phyloP scores from a whole-genome alignment of 2,329 filamentous ascomycete species.

The Arthrobotrys conoides region DNA sequence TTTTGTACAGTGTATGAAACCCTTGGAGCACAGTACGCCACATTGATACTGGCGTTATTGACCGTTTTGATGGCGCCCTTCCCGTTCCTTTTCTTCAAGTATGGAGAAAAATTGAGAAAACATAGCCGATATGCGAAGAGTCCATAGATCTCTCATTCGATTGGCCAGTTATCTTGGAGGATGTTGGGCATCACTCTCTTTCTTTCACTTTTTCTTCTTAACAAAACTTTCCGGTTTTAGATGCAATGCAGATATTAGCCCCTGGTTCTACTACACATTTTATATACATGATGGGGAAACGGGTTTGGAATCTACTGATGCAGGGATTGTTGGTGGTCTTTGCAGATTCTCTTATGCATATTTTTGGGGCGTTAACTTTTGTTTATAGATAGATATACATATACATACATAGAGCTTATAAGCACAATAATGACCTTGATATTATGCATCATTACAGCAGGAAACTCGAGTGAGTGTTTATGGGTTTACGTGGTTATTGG shows the following conservation, averaged over 20 bases:
- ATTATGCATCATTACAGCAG: too few species aligned
- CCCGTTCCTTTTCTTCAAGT: conserved; percentile 70
- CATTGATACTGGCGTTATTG: conserved; percentile 74
- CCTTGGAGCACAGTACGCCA: conserved; percentile 80
- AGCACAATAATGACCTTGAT: neutral
- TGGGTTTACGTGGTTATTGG: too few species aligned
- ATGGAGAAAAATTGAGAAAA: conserved; percentile 73
- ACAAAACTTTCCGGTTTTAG: neutral
- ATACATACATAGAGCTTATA: neutral
- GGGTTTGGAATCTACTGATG: neutral
- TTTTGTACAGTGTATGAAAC: conserved; percentile 73
- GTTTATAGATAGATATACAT: neutral
- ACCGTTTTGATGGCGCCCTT: conserved; percentile 76
- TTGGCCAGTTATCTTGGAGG: neutral
- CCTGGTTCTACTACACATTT: neutral
- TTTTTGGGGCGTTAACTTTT: neutral
- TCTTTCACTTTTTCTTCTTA: neutral
- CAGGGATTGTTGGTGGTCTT: neutral
- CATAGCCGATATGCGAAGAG: conserved; percentile 71
- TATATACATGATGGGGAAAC: conserved; percentile 6
- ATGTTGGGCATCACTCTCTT: neutral
- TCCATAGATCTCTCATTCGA: conserved; percentile 23
- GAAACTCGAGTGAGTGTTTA: too few species aligned
- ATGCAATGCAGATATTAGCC: neutral
- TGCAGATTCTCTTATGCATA: neutral